Evolutionary conservation across 2,329 filamentous ascomycete genomes (phyloP), one percentile per base, ranked within the genome.

Genomic region (Periconia digitata): DNA sequence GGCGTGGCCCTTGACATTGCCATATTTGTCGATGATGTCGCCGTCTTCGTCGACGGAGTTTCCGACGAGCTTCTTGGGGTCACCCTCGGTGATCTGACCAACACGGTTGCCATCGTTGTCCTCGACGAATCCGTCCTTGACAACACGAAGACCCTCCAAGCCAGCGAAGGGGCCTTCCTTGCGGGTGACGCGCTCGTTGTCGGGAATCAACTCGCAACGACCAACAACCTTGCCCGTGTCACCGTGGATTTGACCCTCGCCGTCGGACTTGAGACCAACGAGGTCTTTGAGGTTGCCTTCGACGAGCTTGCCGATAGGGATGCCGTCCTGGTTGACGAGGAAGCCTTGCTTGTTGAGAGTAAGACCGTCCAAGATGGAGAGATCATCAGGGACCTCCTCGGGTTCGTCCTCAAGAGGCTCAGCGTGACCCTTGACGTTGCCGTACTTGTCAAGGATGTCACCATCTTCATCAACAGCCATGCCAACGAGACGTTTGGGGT

Each of bases 1-100:
- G n/a, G 77, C 79, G 49, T 80, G 79, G 24, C 80, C 80, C 69
- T 82, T 82, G 56, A 80, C 76, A 50, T 81, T 83, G 48, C 81
- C 84, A 63, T 90, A 91, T 68, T 84, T 85, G 75, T 94, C 90
- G 47, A 88, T 78, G 24, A 95, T 84, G 48, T 94, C 89, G 32
- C 90, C 90, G 54, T 95, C 89, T 53, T 90, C 85, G 48, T 94
- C 90, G 16, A 94, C 89, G 8, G 77, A 63, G 40, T 89, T 86
- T 15, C 90, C 90, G 32, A 85, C 82, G 1, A 95, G 79, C 43
- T 78, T 76, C 78, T 90, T 90, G 29, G 80, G 69, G 46, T 95
- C 87, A 2, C 89, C 90, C 40, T 84, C 82, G 3, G 81, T 76
- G 34, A 92, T 79, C 36, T 85, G 78, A 18, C 90, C 90, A 40